Base-by-base conservation (phyloP, 768 basidiomycete genomes). In the Ramaria sp. region DNA sequence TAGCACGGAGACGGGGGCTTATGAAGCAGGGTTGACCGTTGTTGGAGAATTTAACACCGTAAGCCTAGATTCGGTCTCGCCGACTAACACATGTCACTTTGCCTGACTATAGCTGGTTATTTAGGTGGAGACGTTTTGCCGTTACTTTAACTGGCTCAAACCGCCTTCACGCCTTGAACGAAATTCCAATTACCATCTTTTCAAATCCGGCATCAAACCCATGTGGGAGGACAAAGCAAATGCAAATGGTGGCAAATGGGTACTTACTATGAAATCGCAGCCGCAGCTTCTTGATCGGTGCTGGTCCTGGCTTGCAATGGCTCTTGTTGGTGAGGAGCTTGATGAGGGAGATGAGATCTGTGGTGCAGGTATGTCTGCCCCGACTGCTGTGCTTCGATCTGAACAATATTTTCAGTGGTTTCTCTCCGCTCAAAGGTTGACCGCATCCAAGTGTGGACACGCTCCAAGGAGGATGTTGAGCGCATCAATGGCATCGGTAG, bases 211-310 rank as follows among this genome's bases (percentile, higher is more conserved):
- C 17, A 93, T 93, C 74, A 91, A 91, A 66, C 91, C 91, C 13
- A 95, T 96, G 93, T 96, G 92, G 92, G 93, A 95, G 72, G 93
- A 95, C 68, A 80, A 81, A 31, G 88, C 91, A 54, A 96, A 96
- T 65, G 87, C 88, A 24, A 79, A 85, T 53, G 93, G 93, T 19
- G 93, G 93, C 37, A 94, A 93, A 72, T 96, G 93, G 93, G 91
- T 93, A 19, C 70, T 97, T 57, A 91, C 91, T 64, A 91, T 95
- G 85, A 86, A 87, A 74, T 84, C 86, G 63, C 88, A 85, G 61
- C 82, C 89, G 3, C 69, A 71, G 48, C 68, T 92, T 63, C 73
- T 95, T 51, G 92, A 96, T 73, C 77, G 87, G 38, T 90, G 86
- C 68, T 96, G 93, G 92, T 78, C 77, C 48, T 92, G 90, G 82